A percentile compares a stretch with the other conserved stretches of the same genome.
These are phyloP conservation scores for Verticillium isaacii DNA, from an alignment of 2,329 filamentous ascomycete species.

Conservation along the genomic window DNA sequence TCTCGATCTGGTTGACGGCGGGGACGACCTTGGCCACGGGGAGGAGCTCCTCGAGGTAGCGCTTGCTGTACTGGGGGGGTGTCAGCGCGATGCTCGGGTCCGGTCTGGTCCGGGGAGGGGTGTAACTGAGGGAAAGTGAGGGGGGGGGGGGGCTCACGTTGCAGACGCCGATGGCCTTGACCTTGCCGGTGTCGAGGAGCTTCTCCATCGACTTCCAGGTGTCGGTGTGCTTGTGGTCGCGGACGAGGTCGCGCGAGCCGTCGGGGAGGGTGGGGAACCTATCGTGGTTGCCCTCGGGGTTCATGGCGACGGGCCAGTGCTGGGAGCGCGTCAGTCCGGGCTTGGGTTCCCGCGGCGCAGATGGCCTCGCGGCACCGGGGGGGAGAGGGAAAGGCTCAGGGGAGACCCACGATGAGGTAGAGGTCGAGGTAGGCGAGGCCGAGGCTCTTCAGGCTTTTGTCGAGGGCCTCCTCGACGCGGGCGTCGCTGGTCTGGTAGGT, in stretches of 20 bases:
- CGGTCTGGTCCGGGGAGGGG: too few species aligned
- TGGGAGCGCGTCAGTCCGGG: constrained; percentile 14
- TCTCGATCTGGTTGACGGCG: constrained; percentile 70
- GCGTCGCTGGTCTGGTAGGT: constrained; percentile 58
- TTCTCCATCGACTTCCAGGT: constrained; percentile 76
- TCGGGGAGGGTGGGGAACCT: constrained; percentile 71
- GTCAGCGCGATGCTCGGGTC: constrained; percentile 2
- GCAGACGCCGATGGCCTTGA: constrained; percentile 48
- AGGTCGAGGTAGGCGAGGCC: constrained; percentile 80
- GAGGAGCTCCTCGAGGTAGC: constrained; percentile 52
- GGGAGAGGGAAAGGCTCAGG: too few species aligned
- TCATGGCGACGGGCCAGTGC: constrained; percentile 82
- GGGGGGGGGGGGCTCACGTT: constrained; percentile 34
- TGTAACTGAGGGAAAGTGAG: background rate
- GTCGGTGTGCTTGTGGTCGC: constrained; percentile 63
- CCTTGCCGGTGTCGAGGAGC: constrained; percentile 55
- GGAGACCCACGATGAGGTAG: constrained; percentile 55
- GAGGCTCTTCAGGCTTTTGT: constrained; percentile 67
- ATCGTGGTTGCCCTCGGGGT: constrained; percentile 69
- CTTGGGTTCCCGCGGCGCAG: too few species aligned
- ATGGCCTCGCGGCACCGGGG: too few species aligned
- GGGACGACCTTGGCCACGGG: constrained; percentile 49
- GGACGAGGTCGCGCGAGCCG: constrained; percentile 69
- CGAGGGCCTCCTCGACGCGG: constrained; percentile 62
- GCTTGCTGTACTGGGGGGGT: constrained; percentile 42